Evolutionary conservation across 176 grass and related monocot species (phyloP), one percentile per base, ranked within the genome.

Genomic region (Carex littledalei): DNA sequence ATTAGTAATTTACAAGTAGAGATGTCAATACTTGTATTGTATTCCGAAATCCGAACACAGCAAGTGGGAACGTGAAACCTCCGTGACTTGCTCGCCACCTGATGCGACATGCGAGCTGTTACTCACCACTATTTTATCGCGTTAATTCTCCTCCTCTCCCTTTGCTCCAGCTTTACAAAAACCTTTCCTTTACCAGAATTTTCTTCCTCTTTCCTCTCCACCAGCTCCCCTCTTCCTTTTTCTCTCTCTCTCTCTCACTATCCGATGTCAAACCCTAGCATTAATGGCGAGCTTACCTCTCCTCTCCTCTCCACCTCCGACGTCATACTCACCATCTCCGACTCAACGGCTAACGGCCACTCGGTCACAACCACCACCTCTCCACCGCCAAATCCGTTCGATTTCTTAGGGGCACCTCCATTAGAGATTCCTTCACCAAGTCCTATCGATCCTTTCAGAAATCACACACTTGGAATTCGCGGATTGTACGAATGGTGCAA

Each of bases 391-490:
- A 78, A 39, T 69, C 83, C 82, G 2, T 93, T 74, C 87, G 86
- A 71, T 47, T 84, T 68, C 85, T 59, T 92, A 35, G 92, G 90
- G 41, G 90, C 88, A 63, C 81, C 91, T 81, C 85, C 94, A 0
- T 84, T 91, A 58, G 87, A 88, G 84, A 90, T 90, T 3, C 72
- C 75, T 16, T 29, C 60, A 17, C 72, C 59, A 67, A 60, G 52
- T 8, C 85, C 96, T 0, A 80, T 91, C 16, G 93, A 99, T 86
- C 96, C 96, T 43, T 99, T 99, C 90, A 85, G 87, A 0, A 99
- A 99, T 84, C 77, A 87, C 21, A 99, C 93, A 71, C 91, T 91
- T 21, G 78, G 31, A 64, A 87, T 89, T 81, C 74, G 84, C 17
- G 93, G 86, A 74, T 24, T 21, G 3, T 95, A 99, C 67, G 93